Evolutionary conservation across 371 early-diverging fungal genomes (phyloP).

Genomic region (Caulochytrium protostelioides): DNA sequence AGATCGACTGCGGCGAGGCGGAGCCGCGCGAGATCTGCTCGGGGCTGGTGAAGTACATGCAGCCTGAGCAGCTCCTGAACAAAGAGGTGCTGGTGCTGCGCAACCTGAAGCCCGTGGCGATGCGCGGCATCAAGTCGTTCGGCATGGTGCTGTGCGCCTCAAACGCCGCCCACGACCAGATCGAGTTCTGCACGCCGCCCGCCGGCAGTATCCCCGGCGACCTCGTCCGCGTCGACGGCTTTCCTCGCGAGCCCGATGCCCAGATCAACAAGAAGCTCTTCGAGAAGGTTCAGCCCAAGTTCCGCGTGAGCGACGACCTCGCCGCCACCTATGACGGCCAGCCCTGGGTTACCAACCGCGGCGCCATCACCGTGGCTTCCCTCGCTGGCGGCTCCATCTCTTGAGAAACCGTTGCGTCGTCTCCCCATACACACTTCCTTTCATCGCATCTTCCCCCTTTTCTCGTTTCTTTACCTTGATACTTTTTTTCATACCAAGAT

Average conservation of each 20-base stretch:
- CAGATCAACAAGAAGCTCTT: conserved; percentile 85
- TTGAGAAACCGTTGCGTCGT: too few relatives aligned
- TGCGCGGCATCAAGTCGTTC: conserved; percentile 83
- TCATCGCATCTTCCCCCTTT: too few relatives aligned
- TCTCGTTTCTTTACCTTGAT: too few relatives aligned
- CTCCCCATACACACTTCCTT: too few relatives aligned
- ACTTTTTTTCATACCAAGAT: too few relatives aligned
- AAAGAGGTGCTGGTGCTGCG: conserved; percentile 40
- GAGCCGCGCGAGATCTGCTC: conserved; percentile 72
- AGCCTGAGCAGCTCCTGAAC: too few relatives aligned
- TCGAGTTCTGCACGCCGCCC: conserved; percentile 78
- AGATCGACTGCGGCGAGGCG: conserved; percentile 74
- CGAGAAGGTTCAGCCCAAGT: conserved; percentile 85
- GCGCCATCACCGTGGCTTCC: conserved; percentile 17
- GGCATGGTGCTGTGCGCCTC: conserved; percentile 91
- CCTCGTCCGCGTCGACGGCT: conserved; percentile 64
- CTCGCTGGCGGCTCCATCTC: conserved; percentile 17
- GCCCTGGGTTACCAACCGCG: conserved; percentile 16
- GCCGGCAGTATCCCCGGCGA: conserved; percentile 71
- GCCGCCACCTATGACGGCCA: conserved; percentile 37
- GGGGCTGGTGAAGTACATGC: conserved; percentile 78
- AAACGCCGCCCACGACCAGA: conserved; percentile 53
- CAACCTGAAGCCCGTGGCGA: conserved; percentile 83
- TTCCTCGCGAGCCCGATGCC: conserved; percentile 49
- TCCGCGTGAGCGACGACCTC: conserved; percentile 53